These are phyloP conservation scores for Laguncularia racemosa DNA, from an alignment of 345 rosid genomes.

Conservation along the genomic window DNA sequence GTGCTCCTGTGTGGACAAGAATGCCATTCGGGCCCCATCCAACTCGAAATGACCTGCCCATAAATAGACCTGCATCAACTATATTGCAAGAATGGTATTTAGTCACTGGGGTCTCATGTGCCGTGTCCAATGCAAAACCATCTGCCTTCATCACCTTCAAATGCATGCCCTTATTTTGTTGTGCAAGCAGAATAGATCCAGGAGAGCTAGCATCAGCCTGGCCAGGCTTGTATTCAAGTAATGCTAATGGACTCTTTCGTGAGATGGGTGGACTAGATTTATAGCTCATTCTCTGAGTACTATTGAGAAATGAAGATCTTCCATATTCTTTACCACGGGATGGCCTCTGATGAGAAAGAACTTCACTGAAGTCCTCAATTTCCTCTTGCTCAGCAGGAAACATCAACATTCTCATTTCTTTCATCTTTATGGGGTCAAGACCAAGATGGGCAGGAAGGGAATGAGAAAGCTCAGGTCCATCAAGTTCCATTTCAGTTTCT, in stretches of 20 bases:
- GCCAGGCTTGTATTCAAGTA: slow-evolving; percentile 71
- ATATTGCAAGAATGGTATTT: slow-evolving; percentile 64
- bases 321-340: slow-evolving; percentile 35
- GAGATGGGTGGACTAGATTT: slow-evolving; percentile 37
- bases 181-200: slow-evolving; percentile 65
- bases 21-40: slow-evolving; percentile 99
- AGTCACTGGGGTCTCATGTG: slow-evolving; percentile 54
- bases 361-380: slow-evolving; percentile 30
- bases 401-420: slow-evolving; percentile 92
- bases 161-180: slow-evolving; percentile 56
- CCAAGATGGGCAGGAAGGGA: slow-evolving; percentile 96
- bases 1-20: slow-evolving; percentile 76
- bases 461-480: slow-evolving; percentile 69
- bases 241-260: slow-evolving; percentile 65
- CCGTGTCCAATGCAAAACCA: slow-evolving; percentile 75
- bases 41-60: slow-evolving; percentile 95
- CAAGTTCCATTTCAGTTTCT: slow-evolving; percentile 32
- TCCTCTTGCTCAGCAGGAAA: slow-evolving; percentile 62
- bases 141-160: slow-evolving; percentile 37
- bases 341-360: slow-evolving; percentile 29
- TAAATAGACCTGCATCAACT: slow-evolving; percentile 92
- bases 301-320: slow-evolving; percentile 34
- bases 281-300: slow-evolving; percentile 37
- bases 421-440: slow-evolving; percentile 81
- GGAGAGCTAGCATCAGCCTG: slow-evolving; percentile 38